These are phyloP conservation scores for Corymbia calophylla DNA, from an alignment of 441 rosid species.

Conservation along the genomic window DNA sequence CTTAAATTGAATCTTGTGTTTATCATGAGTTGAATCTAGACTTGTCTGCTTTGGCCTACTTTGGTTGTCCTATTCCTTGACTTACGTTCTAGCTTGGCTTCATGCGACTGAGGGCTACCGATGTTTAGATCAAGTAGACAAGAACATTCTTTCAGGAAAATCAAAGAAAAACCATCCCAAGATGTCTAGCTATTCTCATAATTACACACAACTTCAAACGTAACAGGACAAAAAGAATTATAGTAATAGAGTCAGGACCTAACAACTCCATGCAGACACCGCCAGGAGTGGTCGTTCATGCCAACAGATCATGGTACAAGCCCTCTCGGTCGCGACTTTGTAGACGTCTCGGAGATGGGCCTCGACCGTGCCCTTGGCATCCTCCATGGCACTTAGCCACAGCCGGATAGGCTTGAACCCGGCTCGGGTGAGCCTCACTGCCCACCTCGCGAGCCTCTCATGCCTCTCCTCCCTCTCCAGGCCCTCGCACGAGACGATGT, in stretches of 20 bases:
- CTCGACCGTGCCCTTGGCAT: conserved; percentile 22
- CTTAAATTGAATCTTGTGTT: background rate
- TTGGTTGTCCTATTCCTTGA: background rate
- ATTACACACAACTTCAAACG: background rate
- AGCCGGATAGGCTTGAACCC: conserved; percentile 36
- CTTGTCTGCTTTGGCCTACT: background rate
- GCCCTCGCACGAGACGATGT: conserved; percentile 44
- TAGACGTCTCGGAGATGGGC: conserved; percentile 26
- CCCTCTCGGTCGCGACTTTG: conserved; percentile 26
- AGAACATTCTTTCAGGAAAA: background rate
- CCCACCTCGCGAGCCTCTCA: conserved; percentile 33
- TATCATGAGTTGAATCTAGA: background rate
- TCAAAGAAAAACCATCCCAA: background rate
- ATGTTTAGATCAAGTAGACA: background rate
- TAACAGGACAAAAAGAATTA: background rate
- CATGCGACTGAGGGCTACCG: background rate
- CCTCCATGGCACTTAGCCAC: conserved; percentile 15
- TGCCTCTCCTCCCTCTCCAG: conserved; percentile 42
- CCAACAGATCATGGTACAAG: conserved; percentile 50
- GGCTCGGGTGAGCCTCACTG: conserved; percentile 15
- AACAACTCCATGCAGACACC: conserved; percentile 44
- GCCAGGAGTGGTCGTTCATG: conserved; percentile 42
- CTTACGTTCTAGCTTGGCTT: background rate
- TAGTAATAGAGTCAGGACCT: background rate
- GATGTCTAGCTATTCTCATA: background rate